Conservation (phyloP, 2,329 filamentous ascomycete species). For the Aspergillus sergii region DNA sequence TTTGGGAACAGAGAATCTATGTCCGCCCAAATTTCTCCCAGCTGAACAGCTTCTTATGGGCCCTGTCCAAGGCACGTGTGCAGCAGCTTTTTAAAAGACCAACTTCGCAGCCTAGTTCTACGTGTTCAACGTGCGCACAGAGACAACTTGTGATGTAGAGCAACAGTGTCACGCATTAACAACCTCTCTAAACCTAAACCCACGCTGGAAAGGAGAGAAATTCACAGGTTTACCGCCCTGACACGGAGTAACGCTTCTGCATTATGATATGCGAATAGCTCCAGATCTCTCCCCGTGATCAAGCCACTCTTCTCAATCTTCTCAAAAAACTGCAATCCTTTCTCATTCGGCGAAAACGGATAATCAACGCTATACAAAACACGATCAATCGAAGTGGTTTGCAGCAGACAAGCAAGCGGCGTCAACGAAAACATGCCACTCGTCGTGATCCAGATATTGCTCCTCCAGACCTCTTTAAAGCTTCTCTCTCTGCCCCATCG, state of each 20-base stretch:
- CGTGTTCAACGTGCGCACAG: not conserved
- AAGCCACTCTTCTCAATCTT: conserved; percentile 54
- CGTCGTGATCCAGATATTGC: conserved; percentile 17
- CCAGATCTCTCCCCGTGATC: conserved; percentile 52
- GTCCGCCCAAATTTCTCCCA: not conserved
- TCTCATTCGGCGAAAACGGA: conserved; percentile 56
- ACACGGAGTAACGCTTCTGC: conserved; percentile 51
- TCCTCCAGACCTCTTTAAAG: conserved; percentile 53
- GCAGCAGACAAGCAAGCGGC: conserved; percentile 11
- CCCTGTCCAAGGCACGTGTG: not conserved
- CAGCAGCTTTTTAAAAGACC: not conserved
- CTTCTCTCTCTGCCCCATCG: conserved; percentile 10
- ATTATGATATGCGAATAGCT: conserved; percentile 54
- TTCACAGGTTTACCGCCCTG: conserved; percentile 18
- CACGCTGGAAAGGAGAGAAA: not conserved
- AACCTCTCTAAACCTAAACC: not conserved
- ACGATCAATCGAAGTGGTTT: conserved; percentile 6
- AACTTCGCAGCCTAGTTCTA: not conserved
- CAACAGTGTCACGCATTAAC: not conserved
- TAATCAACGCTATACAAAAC: conserved; percentile 19
- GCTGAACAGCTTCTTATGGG: too few relatives aligned
- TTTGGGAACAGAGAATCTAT: not conserved
- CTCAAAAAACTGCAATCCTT: conserved; percentile 52
- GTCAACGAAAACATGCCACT: conserved; percentile 12
- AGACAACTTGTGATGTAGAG: not conserved